Percentiles rank a stretch among this genome's conserved stretches.
Evolutionary conservation across 495 filamentous ascomycete species (phyloP).

Genomic region (Talaromyces trachyspermus): DNA sequence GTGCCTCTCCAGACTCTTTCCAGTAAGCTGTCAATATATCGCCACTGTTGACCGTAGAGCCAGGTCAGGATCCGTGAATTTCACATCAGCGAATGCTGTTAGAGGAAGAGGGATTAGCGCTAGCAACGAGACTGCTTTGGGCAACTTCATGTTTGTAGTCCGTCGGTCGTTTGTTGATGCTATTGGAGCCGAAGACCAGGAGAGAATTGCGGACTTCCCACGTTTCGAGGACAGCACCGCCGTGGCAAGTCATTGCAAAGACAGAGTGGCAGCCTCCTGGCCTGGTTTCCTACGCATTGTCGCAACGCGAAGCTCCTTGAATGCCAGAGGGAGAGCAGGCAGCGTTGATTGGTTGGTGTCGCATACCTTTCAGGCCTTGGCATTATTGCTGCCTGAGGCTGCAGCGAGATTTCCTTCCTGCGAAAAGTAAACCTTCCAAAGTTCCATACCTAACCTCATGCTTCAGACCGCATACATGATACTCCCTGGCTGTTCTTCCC

Average conservation of each 20-base stretch:
- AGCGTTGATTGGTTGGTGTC: no score
- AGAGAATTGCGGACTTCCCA: no score
- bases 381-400: no score
- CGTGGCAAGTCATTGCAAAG: neutral
- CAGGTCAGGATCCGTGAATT: conserved; percentile 47
- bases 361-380: no score
- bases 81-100: conserved; percentile 46
- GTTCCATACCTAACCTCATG: no score
- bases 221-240: no score
- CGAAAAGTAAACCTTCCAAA: no score
- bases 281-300: neutral
- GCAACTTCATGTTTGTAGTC: conserved; percentile 26
- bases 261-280: neutral
- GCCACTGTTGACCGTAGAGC: conserved; percentile 37
- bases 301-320: neutral
- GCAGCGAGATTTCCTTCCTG: no score
- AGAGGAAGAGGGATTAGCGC: conserved; percentile 32
- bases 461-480: no score
- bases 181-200: no score
- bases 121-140: conserved; percentile 25
- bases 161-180: no score
- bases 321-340: neutral
- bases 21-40: conserved; percentile 48
- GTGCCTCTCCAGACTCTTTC: conserved; percentile 47
- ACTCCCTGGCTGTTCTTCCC: no score